Percentiles rank a stretch among this genome's conserved stretches.
These are phyloP conservation scores for Aspergillus alliaceus DNA, from an alignment of 2,329 filamentous ascomycete genomes.

Conservation along the genomic window DNA sequence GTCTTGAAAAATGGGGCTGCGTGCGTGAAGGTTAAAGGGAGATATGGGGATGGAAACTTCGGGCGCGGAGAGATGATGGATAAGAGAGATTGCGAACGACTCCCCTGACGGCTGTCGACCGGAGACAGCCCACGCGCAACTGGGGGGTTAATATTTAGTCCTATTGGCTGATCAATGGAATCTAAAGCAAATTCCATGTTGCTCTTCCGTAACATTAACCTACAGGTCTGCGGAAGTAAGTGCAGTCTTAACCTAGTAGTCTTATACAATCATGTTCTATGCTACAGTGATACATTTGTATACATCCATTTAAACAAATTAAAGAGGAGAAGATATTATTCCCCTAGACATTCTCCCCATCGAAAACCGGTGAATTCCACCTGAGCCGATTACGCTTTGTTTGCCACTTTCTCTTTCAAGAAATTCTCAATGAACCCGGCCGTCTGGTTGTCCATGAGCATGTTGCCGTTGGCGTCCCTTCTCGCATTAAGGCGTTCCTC, in stretches of 20 bases:
- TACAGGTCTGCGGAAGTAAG: not conserved
- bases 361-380: conserved; percentile 2
- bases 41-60: not conserved
- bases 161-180: not conserved
- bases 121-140: conserved; percentile 3
- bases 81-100: conserved; percentile 17
- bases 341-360: conserved; percentile 1
- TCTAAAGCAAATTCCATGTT: not conserved
- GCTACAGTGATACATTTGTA: conserved; percentile 26
- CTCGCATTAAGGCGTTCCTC: conserved; percentile 34
- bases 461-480: conserved; percentile 40
- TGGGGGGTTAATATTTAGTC: not conserved
- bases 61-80: conserved; percentile 10
- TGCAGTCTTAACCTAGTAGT: not conserved
- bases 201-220: not conserved
- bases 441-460: conserved; percentile 34
- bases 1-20: not conserved
- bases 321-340: conserved; percentile 1
- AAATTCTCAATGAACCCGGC: conserved; percentile 38
- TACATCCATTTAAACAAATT: conserved; percentile 17
- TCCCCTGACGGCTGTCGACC: conserved; percentile 20
- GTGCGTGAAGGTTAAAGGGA: not conserved
- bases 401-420: conserved; percentile 26
- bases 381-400: conserved; percentile 12
- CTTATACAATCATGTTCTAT: conserved; percentile 26